Base-by-base conservation (phyloP, 768 basidiomycete genomes). In the Kwoniella mangroviensis region DNA sequence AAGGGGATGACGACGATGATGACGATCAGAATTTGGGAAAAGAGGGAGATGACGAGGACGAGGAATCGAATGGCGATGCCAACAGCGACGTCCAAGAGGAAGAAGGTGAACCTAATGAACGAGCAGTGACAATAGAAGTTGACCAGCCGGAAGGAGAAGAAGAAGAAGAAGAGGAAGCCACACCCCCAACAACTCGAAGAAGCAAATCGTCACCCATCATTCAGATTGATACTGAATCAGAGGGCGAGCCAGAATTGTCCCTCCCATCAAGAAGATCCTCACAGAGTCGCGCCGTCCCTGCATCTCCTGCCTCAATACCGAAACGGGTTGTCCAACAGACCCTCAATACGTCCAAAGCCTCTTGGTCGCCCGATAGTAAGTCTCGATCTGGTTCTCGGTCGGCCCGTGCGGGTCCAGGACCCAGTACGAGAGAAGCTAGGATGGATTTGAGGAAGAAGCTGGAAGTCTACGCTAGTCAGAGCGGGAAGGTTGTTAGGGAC, bases 301-400 rank as follows among this genome's bases (percentile, higher is more conserved):
- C 52, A 24, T 45, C 52, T 21, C 59, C 41, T 54, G 54, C 40
- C 12, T 58, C 22, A 15, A 34, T 49, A 41, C n/a, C 58, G 45
- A 54, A 26, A 55, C 56, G 78, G 68, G 53, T 80, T 61, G 77
- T 83, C 6, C 85, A 87, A 73, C 84, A 86, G 68, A 85, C 88
- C 4, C 77, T 90, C 42, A 86, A 84, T 73, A 90, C 90, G 0
- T 82, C 85, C 4, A 80, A 83, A 4, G 87, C 89, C 2, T 76
- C 83, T 1, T 91, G 89, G 87, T 71, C 75, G 28, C 72, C 75
- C 21, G 69, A 75, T 57, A 53, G 68, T 40, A 69, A 58, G 17
- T 40, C 22, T 12, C 17, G 2, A 3, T 54, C 65, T 13, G 42
- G 40, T 22, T 19, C 13, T 17, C 45, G 45, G 2, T 68, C 67